These are phyloP conservation scores for Mycogone perniciosa DNA, from an alignment of 2,329 filamentous ascomycete genomes.

Conservation along the genomic window DNA sequence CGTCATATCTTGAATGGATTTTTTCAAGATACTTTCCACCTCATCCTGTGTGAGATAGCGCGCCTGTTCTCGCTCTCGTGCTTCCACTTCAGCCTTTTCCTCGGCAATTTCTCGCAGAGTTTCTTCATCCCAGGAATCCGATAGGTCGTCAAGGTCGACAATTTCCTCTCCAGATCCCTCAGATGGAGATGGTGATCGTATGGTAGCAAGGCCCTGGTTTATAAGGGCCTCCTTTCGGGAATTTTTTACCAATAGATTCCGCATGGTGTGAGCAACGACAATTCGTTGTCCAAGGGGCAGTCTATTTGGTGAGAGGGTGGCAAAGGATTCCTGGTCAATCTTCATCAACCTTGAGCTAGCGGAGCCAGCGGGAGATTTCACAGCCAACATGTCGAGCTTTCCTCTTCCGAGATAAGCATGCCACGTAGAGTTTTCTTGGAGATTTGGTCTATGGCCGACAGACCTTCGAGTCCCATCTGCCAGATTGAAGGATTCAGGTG, in stretches of 20 bases:
- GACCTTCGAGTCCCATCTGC: neutral
- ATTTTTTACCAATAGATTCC: conserved; percentile 31
- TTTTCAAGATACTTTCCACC: conserved; percentile 47
- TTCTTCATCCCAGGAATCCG: conserved; percentile 41
- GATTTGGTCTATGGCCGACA: neutral
- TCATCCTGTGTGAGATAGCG: conserved; percentile 36
- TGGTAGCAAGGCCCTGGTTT: conserved; percentile 10
- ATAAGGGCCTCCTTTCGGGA: conserved; percentile 13
- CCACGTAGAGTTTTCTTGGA: neutral
- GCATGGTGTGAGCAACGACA: conserved; percentile 37
- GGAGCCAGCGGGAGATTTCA: conserved; percentile 18
- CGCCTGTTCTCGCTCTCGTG: conserved; percentile 9
- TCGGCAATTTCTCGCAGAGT: conserved; percentile 56
- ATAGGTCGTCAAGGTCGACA: conserved; percentile 29
- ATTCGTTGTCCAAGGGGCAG: conserved; percentile 38
- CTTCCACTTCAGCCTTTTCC: conserved; percentile 25
- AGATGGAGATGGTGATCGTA: conserved; percentile 15
- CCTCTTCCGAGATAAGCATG: conserved; percentile 32
- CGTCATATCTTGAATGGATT: conserved; percentile 45
- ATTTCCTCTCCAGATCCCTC: conserved; percentile 35
- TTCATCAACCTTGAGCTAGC: conserved; percentile 21
- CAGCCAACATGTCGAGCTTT: conserved; percentile 18
- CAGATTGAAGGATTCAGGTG: conserved; percentile 7
- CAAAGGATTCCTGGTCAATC: conserved; percentile 21
- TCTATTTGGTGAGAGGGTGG: conserved; percentile 17